These are phyloP conservation scores for Macrolepiota fuliginosa DNA, from an alignment of 768 basidiomycete genomes.

Conservation along the genomic window DNA sequence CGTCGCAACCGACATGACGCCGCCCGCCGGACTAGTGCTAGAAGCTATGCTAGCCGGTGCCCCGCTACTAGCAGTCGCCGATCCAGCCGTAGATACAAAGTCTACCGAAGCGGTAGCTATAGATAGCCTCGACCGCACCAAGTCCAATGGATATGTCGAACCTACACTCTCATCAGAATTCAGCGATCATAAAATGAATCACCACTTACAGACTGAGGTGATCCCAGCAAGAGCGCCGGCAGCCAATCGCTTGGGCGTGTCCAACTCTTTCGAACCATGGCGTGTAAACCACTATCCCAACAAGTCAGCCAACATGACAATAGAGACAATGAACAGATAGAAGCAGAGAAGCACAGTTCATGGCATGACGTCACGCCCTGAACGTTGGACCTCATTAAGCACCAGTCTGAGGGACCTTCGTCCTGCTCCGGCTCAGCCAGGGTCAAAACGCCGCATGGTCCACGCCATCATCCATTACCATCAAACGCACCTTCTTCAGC, in stretches of 20 bases:
- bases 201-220: constrained; percentile 82
- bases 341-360: background rate
- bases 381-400: background rate
- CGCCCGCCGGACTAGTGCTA: constrained; percentile 20
- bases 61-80: constrained; percentile 14
- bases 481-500: constrained; percentile 68
- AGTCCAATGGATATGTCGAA: constrained; percentile 90
- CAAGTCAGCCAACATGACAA: background rate
- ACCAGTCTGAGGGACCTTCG: background rate
- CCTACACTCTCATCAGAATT: constrained; percentile 37
- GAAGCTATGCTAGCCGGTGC: constrained; percentile 24
- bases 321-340: background rate
- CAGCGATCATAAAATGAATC: constrained; percentile 1
- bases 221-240: constrained; percentile 93
- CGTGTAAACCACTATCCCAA: constrained; percentile 60
- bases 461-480: background rate
- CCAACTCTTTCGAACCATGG: constrained; percentile 70
- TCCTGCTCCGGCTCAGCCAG: background rate
- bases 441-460: background rate
- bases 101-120: constrained; percentile 81
- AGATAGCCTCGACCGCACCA: constrained; percentile 88
- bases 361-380: constrained; percentile 27
- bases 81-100: constrained; percentile 14
- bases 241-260: constrained; percentile 83
- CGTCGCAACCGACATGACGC: constrained; percentile 17